phyloP scores from a whole-genome alignment of 495 filamentous ascomycete species.

The Talaromyces wortmannii region DNA sequence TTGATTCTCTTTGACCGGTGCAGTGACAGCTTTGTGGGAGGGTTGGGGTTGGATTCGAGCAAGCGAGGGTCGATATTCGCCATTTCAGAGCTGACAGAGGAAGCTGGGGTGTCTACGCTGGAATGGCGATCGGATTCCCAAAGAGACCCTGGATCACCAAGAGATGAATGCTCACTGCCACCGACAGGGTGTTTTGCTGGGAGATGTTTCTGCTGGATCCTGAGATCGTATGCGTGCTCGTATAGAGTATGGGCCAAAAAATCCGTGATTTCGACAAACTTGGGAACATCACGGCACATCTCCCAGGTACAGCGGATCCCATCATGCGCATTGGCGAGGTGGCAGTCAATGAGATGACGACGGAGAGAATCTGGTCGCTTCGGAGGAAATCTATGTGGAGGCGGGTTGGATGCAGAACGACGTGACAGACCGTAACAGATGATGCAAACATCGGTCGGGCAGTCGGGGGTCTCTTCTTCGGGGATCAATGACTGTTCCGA shows the following conservation, averaged over 20 bases:
- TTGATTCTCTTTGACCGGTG: conserved; percentile 5
- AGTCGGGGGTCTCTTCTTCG: conserved; percentile 2
- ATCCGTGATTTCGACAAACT: conserved; percentile 17
- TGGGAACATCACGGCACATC: conserved; percentile 12
- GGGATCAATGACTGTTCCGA: not conserved
- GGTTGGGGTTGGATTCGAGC: conserved; percentile 5
- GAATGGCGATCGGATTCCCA: conserved; percentile 10
- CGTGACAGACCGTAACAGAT: conserved; percentile 19
- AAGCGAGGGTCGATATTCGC: conserved; percentile 16
- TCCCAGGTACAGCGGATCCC: conserved; percentile 21
- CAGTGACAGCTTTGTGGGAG: not conserved
- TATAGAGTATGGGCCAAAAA: conserved; percentile 18
- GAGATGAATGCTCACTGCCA: conserved; percentile 8
- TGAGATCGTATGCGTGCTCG: conserved; percentile 16
- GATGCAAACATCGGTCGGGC: conserved; percentile 18
- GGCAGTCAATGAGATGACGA: conserved; percentile 19
- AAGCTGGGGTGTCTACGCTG: conserved; percentile 13
- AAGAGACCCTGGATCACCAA: conserved; percentile 7
- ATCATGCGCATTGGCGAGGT: conserved; percentile 14
- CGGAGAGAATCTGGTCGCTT: conserved; percentile 20
- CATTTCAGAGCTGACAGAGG: conserved; percentile 13
- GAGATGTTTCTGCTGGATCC: conserved; percentile 17
- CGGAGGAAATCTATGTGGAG: conserved; percentile 21
- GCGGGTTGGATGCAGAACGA: conserved; percentile 16
- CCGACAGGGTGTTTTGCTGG: conserved; percentile 4